A percentile compares a stretch with the other conserved stretches of the same genome.
These are phyloP conservation scores for Phanerodontia chrysosporium DNA, from an alignment of 768 basidiomycete genomes.

Conservation along the genomic window DNA sequence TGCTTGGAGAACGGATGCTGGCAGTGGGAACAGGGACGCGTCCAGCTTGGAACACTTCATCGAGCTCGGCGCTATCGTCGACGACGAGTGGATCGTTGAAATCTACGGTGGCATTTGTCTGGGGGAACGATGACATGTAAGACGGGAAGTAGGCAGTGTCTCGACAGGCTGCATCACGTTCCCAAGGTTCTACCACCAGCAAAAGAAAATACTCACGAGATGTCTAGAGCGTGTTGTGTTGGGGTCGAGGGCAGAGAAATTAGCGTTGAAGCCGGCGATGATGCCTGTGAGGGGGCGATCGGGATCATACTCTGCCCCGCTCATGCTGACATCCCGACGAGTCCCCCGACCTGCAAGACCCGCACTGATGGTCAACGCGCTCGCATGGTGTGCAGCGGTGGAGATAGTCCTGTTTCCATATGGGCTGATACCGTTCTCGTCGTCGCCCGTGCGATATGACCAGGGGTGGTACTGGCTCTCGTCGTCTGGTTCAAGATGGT, in stretches of 20 bases:
- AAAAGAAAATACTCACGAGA: conserved; percentile 33
- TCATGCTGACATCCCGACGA: conserved; percentile 55
- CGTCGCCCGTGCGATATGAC: conserved; percentile 43
- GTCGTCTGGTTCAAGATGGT: conserved; percentile 50
- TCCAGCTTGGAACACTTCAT: conserved; percentile 55
- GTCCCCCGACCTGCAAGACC: conserved; percentile 60
- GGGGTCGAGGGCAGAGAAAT: conserved; percentile 52
- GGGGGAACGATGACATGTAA: conserved; percentile 3
- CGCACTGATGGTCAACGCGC: conserved; percentile 79
- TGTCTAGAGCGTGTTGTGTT: conserved; percentile 49
- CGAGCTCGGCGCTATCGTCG: conserved; percentile 58
- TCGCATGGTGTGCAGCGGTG: conserved; percentile 87
- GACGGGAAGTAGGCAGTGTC: neutral
- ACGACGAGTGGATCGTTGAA: conserved; percentile 52
- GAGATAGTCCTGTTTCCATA: conserved; percentile 68
- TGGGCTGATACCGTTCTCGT: conserved; percentile 64
- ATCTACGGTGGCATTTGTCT: conserved; percentile 34
- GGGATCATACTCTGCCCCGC: conserved; percentile 83
- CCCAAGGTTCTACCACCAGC: conserved; percentile 3
- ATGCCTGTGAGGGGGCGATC: conserved; percentile 74
- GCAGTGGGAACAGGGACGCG: conserved; percentile 39
- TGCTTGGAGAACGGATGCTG: conserved; percentile 33
- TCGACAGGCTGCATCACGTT: conserved; percentile 3
- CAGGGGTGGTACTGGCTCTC: conserved; percentile 33
- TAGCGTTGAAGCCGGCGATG: conserved; percentile 55